These are phyloP conservation scores for Pestalotiopsis sp. DNA, from an alignment of 2,329 filamentous ascomycete species.

Conservation along the genomic window DNA sequence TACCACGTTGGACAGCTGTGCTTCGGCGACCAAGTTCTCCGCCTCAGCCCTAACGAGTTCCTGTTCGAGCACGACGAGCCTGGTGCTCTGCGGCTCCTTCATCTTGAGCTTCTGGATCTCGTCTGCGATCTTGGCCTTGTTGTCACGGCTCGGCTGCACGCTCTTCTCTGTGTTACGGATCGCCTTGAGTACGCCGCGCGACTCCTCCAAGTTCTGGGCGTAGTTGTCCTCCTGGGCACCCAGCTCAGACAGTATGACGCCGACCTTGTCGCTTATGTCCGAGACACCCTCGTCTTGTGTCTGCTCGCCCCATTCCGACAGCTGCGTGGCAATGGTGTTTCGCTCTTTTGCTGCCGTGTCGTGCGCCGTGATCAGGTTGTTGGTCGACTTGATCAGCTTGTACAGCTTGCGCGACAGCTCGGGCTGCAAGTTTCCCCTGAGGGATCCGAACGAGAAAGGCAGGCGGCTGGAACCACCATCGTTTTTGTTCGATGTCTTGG, in stretches of 20 bases:
- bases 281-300: conserved; percentile 85
- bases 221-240: conserved; percentile 92
- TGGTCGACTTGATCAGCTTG: conserved; percentile 93
- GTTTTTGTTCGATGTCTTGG: conserved; percentile 60
- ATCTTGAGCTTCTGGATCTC: conserved; percentile 91
- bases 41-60: conserved; percentile 95
- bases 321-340: conserved; percentile 80
- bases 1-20: conserved; percentile 93
- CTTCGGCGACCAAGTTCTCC: conserved; percentile 93
- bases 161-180: conserved; percentile 95
- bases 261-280: conserved; percentile 94
- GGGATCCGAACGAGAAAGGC: conserved; percentile 83
- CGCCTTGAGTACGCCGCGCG: conserved; percentile 79
- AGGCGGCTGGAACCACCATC: conserved; percentile 48
- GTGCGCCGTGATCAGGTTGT: conserved; percentile 82
- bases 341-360: conserved; percentile 86
- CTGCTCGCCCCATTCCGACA: conserved; percentile 95
- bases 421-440: conserved; percentile 83
- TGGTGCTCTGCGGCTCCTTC: conserved; percentile 86
- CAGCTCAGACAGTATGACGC: conserved; percentile 87
- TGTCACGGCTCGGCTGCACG: conserved; percentile 88
- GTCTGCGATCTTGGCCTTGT: conserved; percentile 85
- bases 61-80: conserved; percentile 85
- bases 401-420: conserved; percentile 88
- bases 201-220: conserved; percentile 85